Base-by-base conservation (phyloP, 1,284 basidiomycete genomes). In the Apiotrichum porosum region DNA sequence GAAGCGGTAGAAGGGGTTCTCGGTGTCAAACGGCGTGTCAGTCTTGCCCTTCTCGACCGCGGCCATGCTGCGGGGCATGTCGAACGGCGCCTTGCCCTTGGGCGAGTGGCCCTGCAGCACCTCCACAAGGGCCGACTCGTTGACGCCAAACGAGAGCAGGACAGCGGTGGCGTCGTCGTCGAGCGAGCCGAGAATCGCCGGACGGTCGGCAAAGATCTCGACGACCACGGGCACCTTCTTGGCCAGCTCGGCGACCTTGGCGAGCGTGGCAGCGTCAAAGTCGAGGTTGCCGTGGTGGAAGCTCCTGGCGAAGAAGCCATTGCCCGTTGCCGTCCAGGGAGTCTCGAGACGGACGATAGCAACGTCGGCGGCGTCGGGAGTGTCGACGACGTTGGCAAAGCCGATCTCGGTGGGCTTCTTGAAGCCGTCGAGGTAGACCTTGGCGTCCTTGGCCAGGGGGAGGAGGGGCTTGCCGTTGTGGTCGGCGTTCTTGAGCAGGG, bases 211-310 rank as follows among this genome's bases (percentile, higher is more conserved):
- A 32, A 28, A 44, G 22, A 54, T 43, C 19, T 56, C 47, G 34
- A 52, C 37, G 14, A 56, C 34, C n/a, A 56, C 54, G 8, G 47
- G 43, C 17, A 37, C 37, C 2, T 40, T 37, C 18, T 44, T 44
- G 30, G 54, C 44, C 6, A 56, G 47, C 22, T 49, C 19, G 14
- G 36, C 36, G 28, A 56, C 37, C 18, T 36, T 31, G 15, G 36
- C 41, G 23, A 52, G 40, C 10, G 34, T 40, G 8, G 28, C 50
- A 3, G 34, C 19, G 15, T 22, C 21, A 34, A 52, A 56, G n/a
- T 52, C 51, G 24, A 56, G 54, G 10, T 40, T 33, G 18, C 54
- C 54, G 42, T 56, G 54, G 41, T 56, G 54, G 47, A 46, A 52
- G 21, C 21, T 18, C 17, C 22, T 19, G n/a, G 50, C 40, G 15